Evolutionary conservation across 2,329 filamentous ascomycete species (phyloP).

Genomic region (Alternaria dauci): DNA sequence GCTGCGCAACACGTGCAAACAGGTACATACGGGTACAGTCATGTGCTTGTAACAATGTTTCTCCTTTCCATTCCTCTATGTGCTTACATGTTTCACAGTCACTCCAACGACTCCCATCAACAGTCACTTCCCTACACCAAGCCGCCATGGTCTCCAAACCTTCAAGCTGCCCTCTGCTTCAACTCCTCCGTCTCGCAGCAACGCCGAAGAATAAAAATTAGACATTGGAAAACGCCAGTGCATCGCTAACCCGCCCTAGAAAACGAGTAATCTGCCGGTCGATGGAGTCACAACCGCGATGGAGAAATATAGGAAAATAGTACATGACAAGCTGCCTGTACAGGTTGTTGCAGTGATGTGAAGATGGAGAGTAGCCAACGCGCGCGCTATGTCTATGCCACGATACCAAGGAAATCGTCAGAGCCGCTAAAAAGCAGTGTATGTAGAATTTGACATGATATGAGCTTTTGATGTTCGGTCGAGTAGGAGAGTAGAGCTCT

Average conservation of each 20-base stretch:
- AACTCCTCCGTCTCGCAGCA: slow-evolving; percentile 3
- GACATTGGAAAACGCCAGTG: slow-evolving; percentile 31
- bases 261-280: slow-evolving; percentile 25
- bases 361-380: slow-evolving; percentile 24
- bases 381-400: slow-evolving; percentile 42
- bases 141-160: slow-evolving; percentile 4
- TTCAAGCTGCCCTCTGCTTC: not conserved
- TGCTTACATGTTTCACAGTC: slow-evolving; percentile 17
- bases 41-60: slow-evolving; percentile 5
- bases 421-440: slow-evolving; percentile 26
- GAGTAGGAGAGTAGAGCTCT: slow-evolving; percentile 33
- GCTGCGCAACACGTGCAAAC: not conserved
- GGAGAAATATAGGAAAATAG: slow-evolving; percentile 15
- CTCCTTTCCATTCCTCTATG: slow-evolving; percentile 26
- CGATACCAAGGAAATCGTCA: slow-evolving; percentile 40
- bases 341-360: slow-evolving; percentile 14
- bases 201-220: slow-evolving; percentile 32
- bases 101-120: slow-evolving; percentile 1
- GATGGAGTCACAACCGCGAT: slow-evolving; percentile 25
- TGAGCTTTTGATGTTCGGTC: slow-evolving; percentile 34
- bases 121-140: slow-evolving; percentile 4
- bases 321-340: slow-evolving; percentile 15
- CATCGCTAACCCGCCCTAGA: slow-evolving; percentile 29
- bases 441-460: slow-evolving; percentile 24
- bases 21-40: not conserved